Percentiles rank a stretch among this genome's conserved stretches.
Conservation (phyloP, 2,329 filamentous ascomycete species). For the Metarhizium humberi region DNA sequence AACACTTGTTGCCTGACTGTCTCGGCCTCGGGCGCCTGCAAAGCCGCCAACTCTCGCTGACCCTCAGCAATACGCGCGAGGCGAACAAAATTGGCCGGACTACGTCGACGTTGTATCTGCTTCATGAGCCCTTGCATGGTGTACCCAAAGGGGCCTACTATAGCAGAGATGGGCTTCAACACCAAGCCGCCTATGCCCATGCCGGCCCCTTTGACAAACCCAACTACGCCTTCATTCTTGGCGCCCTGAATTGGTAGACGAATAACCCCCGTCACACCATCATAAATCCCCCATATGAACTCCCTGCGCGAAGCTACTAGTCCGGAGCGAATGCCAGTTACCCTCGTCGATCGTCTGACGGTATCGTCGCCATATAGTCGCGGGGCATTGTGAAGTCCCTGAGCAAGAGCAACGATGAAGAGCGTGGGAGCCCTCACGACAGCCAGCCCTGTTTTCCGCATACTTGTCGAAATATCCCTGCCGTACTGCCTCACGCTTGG, state of each 20-base stretch:
- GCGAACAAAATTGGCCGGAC: slow-evolving; percentile 44
- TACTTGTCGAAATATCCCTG: slow-evolving; percentile 21
- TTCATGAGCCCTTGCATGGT: slow-evolving; percentile 55
- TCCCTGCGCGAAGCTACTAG: slow-evolving; percentile 51
- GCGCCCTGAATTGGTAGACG: slow-evolving; percentile 49
- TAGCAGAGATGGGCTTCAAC: slow-evolving; percentile 54
- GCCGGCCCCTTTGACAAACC: slow-evolving; percentile 45
- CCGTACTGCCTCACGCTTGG: slow-evolving; percentile 1
- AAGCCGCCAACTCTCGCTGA: slow-evolving; percentile 30
- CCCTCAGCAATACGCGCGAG: slow-evolving; percentile 51
- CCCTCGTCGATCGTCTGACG: slow-evolving; percentile 51
- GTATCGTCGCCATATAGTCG: slow-evolving; percentile 62
- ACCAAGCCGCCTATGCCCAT: slow-evolving; percentile 56
- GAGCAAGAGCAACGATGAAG: slow-evolving; percentile 46
- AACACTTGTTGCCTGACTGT: slow-evolving; percentile 15
- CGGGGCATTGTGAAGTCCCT: slow-evolving; percentile 64
- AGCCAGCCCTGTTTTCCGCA: slow-evolving; percentile 38
- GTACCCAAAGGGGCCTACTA: slow-evolving; percentile 52
- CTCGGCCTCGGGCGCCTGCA: slow-evolving; percentile 25
- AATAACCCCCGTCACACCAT: slow-evolving; percentile 55
- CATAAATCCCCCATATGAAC: slow-evolving; percentile 54
- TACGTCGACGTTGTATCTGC: slow-evolving; percentile 43
- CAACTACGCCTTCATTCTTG: slow-evolving; percentile 37
- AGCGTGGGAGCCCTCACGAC: background rate
- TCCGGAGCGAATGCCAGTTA: slow-evolving; percentile 57